phyloP scores from a whole-genome alignment of 2,329 filamentous ascomycete species.

The Pseudocercospora pini-densiflorae region DNA sequence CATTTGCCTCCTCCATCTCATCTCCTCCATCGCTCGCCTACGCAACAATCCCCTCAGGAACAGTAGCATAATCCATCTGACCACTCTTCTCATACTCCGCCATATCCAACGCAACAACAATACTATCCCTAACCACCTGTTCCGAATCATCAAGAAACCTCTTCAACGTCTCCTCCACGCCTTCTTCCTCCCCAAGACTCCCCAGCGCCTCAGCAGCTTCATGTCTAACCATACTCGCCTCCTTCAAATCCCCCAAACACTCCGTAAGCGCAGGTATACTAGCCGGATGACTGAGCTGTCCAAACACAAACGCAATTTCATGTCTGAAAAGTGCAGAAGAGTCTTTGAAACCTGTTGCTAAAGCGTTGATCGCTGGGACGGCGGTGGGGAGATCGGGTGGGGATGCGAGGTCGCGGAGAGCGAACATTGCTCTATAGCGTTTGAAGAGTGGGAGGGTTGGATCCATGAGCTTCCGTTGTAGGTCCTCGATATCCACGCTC shows the following conservation, averaged over 20 bases:
- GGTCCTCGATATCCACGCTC: constrained; percentile 69
- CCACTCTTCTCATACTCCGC: constrained; percentile 93
- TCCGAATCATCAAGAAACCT: constrained; percentile 88
- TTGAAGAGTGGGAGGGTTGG: constrained; percentile 80
- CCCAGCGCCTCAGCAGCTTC: constrained; percentile 96
- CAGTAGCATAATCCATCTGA: constrained; percentile 87
- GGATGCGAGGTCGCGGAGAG: constrained; percentile 90
- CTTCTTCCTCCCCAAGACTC: constrained; percentile 89
- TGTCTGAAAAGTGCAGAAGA: constrained; percentile 92
- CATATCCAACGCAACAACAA: constrained; percentile 96
- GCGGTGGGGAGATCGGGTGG: constrained; percentile 90
- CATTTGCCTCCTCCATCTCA: not conserved
- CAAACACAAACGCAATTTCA: constrained; percentile 98
- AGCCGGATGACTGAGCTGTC: constrained; percentile 93
- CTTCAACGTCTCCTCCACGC: constrained; percentile 84
- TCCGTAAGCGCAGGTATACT: constrained; percentile 87
- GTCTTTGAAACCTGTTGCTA: constrained; percentile 85
- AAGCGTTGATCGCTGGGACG: constrained; percentile 80
- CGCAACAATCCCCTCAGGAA: constrained; percentile 58
- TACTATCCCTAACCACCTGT: constrained; percentile 90
- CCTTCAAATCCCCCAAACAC: constrained; percentile 75
- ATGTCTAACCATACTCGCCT: constrained; percentile 95
- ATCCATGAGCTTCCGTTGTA: constrained; percentile 80
- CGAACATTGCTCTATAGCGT: constrained; percentile 98
- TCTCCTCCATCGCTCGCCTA: constrained; percentile 2